These are phyloP conservation scores for Phytophthora pini DNA, from an alignment of 352 stramenopile species.

Conservation along the genomic window DNA sequence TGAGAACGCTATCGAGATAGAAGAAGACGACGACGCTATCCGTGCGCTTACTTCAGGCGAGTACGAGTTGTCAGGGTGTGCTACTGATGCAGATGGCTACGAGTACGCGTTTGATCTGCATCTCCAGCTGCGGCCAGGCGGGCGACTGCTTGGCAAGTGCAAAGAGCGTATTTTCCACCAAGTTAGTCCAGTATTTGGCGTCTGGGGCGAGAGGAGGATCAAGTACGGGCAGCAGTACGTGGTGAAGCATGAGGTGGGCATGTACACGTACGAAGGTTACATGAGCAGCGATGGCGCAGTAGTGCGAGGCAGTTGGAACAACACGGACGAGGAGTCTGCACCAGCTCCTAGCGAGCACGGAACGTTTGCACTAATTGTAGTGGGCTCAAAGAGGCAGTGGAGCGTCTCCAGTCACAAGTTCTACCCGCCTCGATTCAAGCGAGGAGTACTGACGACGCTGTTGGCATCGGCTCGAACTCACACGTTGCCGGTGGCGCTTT, in stretches of 20 bases:
- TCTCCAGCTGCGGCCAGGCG: slow-evolving; percentile 47
- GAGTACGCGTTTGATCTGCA: slow-evolving; percentile 71
- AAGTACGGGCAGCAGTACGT: slow-evolving; percentile 65
- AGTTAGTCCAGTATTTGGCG: slow-evolving; percentile 44
- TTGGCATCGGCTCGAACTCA: slow-evolving; percentile 54
- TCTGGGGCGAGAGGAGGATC: slow-evolving; percentile 43
- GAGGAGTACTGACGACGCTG: slow-evolving; percentile 44
- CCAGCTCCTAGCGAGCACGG: slow-evolving; percentile 53
- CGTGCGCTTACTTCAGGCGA: slow-evolving; percentile 55
- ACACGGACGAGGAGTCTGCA: slow-evolving; percentile 42
- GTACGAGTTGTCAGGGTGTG: slow-evolving; percentile 64
- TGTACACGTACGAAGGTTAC: slow-evolving; percentile 54
- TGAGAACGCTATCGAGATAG: slow-evolving; percentile 10
- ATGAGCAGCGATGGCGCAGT: slow-evolving; percentile 52
- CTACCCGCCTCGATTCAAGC: slow-evolving; percentile 55
- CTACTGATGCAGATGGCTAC: slow-evolving; percentile 73
- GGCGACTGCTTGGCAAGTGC: slow-evolving; percentile 43
- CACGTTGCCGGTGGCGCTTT: slow-evolving; percentile 52
- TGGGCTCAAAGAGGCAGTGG: slow-evolving; percentile 50
- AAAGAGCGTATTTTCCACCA: slow-evolving; percentile 73
- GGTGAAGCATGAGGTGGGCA: slow-evolving; percentile 64
- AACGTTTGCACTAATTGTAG: slow-evolving; percentile 63
- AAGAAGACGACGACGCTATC: slow-evolving; percentile 44
- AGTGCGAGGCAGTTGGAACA: slow-evolving; percentile 56
- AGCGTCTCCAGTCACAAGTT: slow-evolving; percentile 47